Evolutionary conservation across 2,329 filamentous ascomycete species (phyloP).

Genomic region (Sphaceloma murrayae): DNA sequence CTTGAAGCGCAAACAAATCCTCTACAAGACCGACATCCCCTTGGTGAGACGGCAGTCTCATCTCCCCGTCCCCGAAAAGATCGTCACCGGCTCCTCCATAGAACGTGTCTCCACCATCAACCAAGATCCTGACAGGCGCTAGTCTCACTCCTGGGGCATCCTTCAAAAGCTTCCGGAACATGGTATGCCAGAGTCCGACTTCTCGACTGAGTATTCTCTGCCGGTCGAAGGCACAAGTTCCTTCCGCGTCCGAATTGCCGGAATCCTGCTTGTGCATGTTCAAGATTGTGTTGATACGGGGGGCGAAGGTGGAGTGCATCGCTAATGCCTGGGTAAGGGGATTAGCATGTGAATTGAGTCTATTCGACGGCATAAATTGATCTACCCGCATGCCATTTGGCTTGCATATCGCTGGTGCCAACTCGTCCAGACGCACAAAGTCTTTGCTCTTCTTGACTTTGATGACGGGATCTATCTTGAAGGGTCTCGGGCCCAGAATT

Average conservation of each 20-base stretch:
- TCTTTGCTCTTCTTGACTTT: constrained; percentile 6
- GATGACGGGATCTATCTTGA: background rate
- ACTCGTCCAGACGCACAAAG: constrained; percentile 1
- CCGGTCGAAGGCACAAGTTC: too few relatives aligned
- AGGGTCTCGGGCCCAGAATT: background rate
- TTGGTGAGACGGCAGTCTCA: background rate
- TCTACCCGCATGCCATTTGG: constrained; percentile 8
- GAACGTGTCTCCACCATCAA: background rate
- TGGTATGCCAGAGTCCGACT: constrained; percentile 6
- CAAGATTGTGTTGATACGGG: constrained; percentile 2
- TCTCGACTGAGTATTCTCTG: too few relatives aligned
- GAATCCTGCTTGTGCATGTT: background rate
- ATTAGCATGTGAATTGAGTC: background rate
- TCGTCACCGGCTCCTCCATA: background rate
- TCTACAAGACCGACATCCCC: background rate
- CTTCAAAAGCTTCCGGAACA: constrained; percentile 9
- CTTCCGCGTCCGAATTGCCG: background rate
- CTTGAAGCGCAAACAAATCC: background rate
- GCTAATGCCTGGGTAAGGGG: background rate
- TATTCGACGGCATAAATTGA: background rate
- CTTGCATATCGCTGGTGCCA: constrained; percentile 12
- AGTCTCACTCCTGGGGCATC: constrained; percentile 9
- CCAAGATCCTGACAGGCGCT: background rate
- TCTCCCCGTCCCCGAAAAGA: constrained; percentile 7
- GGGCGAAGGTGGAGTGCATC: constrained; percentile 5